Evolutionary conservation across 495 filamentous ascomycete genomes (phyloP).

Genomic region (Trichocladium antarcticum): DNA sequence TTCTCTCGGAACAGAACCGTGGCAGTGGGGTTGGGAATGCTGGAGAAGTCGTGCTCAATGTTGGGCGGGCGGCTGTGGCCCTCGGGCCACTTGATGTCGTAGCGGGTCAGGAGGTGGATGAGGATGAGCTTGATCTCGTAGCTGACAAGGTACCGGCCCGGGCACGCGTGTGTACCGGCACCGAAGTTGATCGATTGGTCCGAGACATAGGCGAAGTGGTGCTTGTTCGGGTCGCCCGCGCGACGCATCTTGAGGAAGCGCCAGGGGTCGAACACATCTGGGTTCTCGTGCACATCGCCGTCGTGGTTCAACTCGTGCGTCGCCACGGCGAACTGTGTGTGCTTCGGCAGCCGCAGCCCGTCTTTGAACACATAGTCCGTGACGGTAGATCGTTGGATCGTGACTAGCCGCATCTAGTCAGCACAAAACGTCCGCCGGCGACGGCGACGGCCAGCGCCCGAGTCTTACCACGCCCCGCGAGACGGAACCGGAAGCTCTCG

Average conservation of each 20-base stretch:
- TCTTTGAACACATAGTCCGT: conserved; percentile 25
- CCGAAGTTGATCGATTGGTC: conserved; percentile 37
- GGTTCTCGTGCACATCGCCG: conserved; percentile 24
- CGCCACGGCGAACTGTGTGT: conserved; percentile 19
- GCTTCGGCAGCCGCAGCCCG: conserved; percentile 29
- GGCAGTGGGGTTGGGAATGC: neutral
- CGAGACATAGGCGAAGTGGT: conserved; percentile 38
- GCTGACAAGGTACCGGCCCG: conserved; percentile 37
- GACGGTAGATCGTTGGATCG: neutral
- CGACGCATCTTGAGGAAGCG: conserved; percentile 39
- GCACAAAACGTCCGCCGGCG: neutral
- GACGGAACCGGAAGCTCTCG: conserved; percentile 33
- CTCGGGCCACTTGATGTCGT: conserved; percentile 29
- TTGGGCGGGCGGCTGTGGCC: neutral
- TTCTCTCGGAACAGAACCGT: neutral
- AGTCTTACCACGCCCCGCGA: neutral
- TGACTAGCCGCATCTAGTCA: conserved; percentile 12
- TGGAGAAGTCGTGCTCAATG: neutral
- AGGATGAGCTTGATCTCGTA: conserved; percentile 39
- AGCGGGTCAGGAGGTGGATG: conserved; percentile 30
- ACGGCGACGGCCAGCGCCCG: conserved; percentile 8
- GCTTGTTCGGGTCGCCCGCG: conserved; percentile 26
- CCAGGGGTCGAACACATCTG: conserved; percentile 41
- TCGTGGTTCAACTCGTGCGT: conserved; percentile 22
- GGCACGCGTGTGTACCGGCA: conserved; percentile 38